Base-by-base conservation (phyloP, 495 filamentous ascomycete species). In the Penicilliopsis zonata region DNA sequence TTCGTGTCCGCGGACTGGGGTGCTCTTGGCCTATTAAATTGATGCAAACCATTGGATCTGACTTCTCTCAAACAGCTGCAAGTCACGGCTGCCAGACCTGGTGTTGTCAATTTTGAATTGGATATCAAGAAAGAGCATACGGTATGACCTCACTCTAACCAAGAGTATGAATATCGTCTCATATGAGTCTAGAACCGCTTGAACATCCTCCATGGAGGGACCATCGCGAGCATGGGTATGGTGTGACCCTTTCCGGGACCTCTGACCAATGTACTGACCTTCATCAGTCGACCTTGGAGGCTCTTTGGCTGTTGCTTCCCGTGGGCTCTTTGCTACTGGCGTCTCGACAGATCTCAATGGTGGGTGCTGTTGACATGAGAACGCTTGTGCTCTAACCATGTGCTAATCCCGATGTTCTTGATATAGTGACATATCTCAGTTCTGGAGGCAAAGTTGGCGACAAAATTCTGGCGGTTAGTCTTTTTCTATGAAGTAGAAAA, bases 321-420 rank as follows among this genome's bases (percentile, higher is more conserved):
- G 74, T 40, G 90, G 90, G 0, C 61, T 93, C 1, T 93, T 76
- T 46, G 71, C 83, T 14, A 98, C 90, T 0, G 90, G 90, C 5
- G 87, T 98, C 4, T 86, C 84, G 0, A 95, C 90, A 0, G 90
- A 98, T 50, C 47, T 98, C 7, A 95, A 82, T 43, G 81, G 85
- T 86, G 57, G 40, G 62, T 42, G 9, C 10, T 22, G 9, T 8
- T 9, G 10, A 32, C 17, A 19, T 10, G 6, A 12, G 26, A 12
- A 26, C 5, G 10, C 24, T 21, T 33, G 7, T 13, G 25, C 8
- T 14, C 31, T 14, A 30, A 6, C 22, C 10, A 16, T n/a, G 28
- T 13, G 15, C 5, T 2, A 12, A 38, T 43, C 17, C n/a, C 9
- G n/a, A 18, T 16, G 26, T 17, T 18, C 13, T 24, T 13, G 19